phyloP scores from a whole-genome alignment of 129 eudicot genomes.

The Helianthus tuberosus region DNA sequence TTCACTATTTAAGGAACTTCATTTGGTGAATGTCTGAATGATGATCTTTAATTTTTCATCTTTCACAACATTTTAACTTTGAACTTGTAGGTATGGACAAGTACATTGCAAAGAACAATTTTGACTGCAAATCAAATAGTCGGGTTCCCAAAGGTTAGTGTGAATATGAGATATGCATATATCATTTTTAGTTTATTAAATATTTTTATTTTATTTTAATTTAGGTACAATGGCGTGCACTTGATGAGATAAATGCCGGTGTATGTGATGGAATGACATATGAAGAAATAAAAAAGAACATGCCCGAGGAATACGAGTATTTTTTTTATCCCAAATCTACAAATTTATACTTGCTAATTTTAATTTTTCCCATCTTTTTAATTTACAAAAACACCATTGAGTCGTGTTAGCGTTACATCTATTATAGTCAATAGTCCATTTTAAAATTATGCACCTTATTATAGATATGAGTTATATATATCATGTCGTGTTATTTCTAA shows the following conservation, averaged over 20 bases:
- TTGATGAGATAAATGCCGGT: slow-evolving; percentile 99
- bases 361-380: not conserved
- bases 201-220: not conserved
- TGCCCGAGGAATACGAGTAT: slow-evolving; percentile 97
- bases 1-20: not conserved
- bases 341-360: not conserved
- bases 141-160: slow-evolving; percentile 94
- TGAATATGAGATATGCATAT: slow-evolving; percentile 4
- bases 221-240: slow-evolving; percentile 99
- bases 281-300: slow-evolving; percentile 92
- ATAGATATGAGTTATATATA: not conserved
- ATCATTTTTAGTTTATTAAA: slow-evolving; percentile 8
- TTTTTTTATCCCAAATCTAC: not conserved
- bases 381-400: slow-evolving; percentile 1
- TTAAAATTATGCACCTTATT: not conserved
- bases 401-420: not conserved
- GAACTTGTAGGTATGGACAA: slow-evolving; percentile 87
- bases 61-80: slow-evolving; percentile 4
- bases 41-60: not conserved
- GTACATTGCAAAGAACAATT: slow-evolving; percentile 95
- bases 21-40: not conserved
- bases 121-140: slow-evolving; percentile 80
- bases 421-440: not conserved
- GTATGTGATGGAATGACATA: slow-evolving; percentile 98
- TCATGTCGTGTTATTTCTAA: not conserved